Evolutionary conservation across 225 moss, liverwort and hornwort genomes (phyloP), one percentile per base, ranked within the genome.

Genomic region (Ulota crispa): DNA sequence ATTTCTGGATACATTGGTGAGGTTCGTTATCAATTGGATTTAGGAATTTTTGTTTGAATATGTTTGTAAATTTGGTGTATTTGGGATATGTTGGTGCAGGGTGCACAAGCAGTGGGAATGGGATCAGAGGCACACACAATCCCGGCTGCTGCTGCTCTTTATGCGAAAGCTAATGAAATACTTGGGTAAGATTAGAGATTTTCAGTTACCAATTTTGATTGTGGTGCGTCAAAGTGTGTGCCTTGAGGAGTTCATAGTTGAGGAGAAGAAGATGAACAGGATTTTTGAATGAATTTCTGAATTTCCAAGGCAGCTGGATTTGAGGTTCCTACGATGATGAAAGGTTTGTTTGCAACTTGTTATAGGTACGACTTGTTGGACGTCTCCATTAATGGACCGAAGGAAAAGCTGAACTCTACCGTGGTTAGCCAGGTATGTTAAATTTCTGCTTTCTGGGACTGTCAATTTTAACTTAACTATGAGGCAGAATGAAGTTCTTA

Each of bases 351-450:
- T 80, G 64, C 50, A 12, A 55, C 59, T 41, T 83, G 36, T 55
- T 78, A 81, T 73, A 96, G 95, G 80, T 99, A 99, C 83, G 98
- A 98, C 75, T 86, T 95, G 66, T 80, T 98, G 89, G 94, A 98
- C 66, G 87, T 95, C 45, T 98, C 92, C 71, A 84, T 96, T 12
- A 99, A 99, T 86, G 99, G 99, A 70, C 98, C 98, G n/a, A 95
- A 98, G 81, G 98, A 98, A 81, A 93, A 94, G 88, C 87, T 99
- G 39, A 90, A 99, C 80, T 99, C 99, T 70, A 99, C 99, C 34
- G 94, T 99, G 45, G 88, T 96, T 76, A 99, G 96, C 86, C 99
- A 99, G 94, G 96, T 93, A 90, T 32, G 24, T 28, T 52, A n/a
- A 71, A 28, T 60, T 6, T n/a, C 21, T 20, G 28, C 34, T 61